Conservation (phyloP, 805 yeast genomes). For the Millerago galiae region DNA sequence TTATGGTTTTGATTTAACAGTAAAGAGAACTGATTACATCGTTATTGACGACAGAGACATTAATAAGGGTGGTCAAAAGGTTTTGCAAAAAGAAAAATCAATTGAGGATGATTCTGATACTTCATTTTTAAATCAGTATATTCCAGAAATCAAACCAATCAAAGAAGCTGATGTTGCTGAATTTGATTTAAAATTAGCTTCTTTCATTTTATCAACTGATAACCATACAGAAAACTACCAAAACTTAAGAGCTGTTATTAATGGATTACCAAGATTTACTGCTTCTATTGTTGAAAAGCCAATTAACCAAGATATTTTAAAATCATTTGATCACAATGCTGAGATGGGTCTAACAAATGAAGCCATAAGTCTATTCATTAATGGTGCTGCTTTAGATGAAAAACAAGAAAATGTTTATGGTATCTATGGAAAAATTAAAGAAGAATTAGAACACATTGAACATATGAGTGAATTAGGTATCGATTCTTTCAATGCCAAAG, state of each 20-base stretch:
- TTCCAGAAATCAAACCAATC: constrained; percentile 27
- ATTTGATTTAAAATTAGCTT: constrained; percentile 36
- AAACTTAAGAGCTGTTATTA: constrained; percentile 33
- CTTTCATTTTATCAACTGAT: constrained; percentile 22
- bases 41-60: constrained; percentile 55
- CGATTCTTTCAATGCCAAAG: constrained; percentile 26
- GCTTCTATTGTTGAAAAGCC: constrained; percentile 21
- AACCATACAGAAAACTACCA: constrained; percentile 27
- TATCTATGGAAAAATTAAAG: constrained; percentile 32
- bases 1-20: constrained; percentile 58
- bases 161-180: constrained; percentile 27
- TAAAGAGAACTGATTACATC: constrained; percentile 62
- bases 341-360: constrained; percentile 33
- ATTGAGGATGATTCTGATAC: background rate
- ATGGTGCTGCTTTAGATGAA: constrained; percentile 58
- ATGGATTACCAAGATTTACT: constrained; percentile 52
- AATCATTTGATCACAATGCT: constrained; percentile 27
- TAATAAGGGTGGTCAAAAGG: constrained; percentile 23
- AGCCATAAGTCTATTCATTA: constrained; percentile 51
- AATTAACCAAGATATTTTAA: constrained; percentile 22
- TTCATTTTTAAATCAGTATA: constrained; percentile 18
- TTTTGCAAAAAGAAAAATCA: constrained; percentile 7
- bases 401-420: constrained; percentile 37
- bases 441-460: constrained; percentile 28
- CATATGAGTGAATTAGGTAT: constrained; percentile 28